Conservation (phyloP, 2,329 filamentous ascomycete genomes). For the Apiospora rasikravindrae region DNA sequence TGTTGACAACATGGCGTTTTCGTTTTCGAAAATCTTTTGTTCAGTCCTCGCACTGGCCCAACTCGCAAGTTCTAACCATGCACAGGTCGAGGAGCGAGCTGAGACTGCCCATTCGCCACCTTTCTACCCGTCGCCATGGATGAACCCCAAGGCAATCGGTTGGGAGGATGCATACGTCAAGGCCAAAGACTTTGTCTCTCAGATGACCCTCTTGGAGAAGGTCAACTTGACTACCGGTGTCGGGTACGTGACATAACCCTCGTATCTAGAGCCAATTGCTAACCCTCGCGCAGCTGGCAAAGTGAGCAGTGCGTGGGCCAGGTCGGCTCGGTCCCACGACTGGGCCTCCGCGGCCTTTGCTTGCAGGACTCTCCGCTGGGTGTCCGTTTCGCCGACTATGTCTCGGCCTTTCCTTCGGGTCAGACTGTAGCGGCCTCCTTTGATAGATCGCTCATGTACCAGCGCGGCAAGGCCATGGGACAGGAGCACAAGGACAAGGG, state of each 20-base stretch:
- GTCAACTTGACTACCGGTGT: slow-evolving; percentile 94
- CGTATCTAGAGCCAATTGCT: not conserved
- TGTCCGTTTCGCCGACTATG: slow-evolving; percentile 77
- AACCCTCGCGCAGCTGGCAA: slow-evolving; percentile 57
- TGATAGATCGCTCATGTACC: slow-evolving; percentile 74
- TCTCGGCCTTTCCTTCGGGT: slow-evolving; percentile 80
- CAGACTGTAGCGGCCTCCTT: slow-evolving; percentile 84
- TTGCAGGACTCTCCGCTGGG: slow-evolving; percentile 87
- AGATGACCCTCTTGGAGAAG: slow-evolving; percentile 85
- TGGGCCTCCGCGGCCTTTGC: slow-evolving; percentile 77
- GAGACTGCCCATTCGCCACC: slow-evolving; percentile 36
- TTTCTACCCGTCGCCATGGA: slow-evolving; percentile 86
- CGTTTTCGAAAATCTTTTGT: not conserved
- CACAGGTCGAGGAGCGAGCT: slow-evolving; percentile 30
- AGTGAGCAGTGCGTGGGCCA: slow-evolving; percentile 80
- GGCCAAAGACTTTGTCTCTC: slow-evolving; percentile 79
- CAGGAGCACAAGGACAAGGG: slow-evolving; percentile 74
- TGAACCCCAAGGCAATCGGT: slow-evolving; percentile 70
- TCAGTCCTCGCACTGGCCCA: not conserved
- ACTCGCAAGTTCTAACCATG: slow-evolving; percentile 25
- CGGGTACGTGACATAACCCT: slow-evolving; percentile 59
- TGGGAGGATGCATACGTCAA: slow-evolving; percentile 80
- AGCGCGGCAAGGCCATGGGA: slow-evolving; percentile 74
- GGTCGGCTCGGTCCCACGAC: slow-evolving; percentile 69
- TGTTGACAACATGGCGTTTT: not conserved